Percentiles rank a stretch among this genome's conserved stretches.
Evolutionary conservation across 495 filamentous ascomycete genomes (phyloP).

Genomic region (Penicillium pancosmium): DNA sequence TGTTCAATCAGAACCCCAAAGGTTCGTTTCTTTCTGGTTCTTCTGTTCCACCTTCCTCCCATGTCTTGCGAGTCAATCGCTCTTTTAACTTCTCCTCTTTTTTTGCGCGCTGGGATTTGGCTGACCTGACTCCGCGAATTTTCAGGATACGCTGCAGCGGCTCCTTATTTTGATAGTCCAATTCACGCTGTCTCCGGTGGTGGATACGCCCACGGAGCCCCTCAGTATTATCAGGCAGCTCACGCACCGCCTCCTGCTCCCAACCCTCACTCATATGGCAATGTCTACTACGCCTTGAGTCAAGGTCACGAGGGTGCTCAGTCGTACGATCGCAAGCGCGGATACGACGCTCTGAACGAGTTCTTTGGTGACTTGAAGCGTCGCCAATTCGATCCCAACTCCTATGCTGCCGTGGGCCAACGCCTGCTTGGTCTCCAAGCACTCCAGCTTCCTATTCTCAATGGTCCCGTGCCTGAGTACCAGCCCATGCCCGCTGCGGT

Average conservation of each 20-base stretch:
- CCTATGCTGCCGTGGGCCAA: slow-evolving; percentile 79
- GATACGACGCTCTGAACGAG: slow-evolving; percentile 85
- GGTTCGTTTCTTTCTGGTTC: slow-evolving; percentile 21
- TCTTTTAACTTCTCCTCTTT: background rate
- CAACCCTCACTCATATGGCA: slow-evolving; percentile 62
- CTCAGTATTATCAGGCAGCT: slow-evolving; percentile 62
- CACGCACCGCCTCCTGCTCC: slow-evolving; percentile 53
- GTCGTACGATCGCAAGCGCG: slow-evolving; percentile 72
- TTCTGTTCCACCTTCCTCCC: background rate
- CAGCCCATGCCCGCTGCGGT: slow-evolving; percentile 59
- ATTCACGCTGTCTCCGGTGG: slow-evolving; percentile 43
- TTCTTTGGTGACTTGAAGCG: slow-evolving; percentile 93
- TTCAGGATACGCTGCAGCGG: slow-evolving; percentile 41
- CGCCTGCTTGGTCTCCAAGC: slow-evolving; percentile 74
- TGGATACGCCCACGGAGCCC: slow-evolving; percentile 49
- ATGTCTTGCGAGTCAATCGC: background rate
- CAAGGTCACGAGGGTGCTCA: slow-evolving; percentile 52
- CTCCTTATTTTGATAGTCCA: slow-evolving; percentile 49
- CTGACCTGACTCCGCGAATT: slow-evolving; percentile 5
- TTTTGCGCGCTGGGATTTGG: background rate
- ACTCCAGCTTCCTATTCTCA: slow-evolving; percentile 67
- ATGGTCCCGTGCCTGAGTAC: slow-evolving; percentile 67
- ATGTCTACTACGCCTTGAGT: slow-evolving; percentile 70
- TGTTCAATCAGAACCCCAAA: slow-evolving; percentile 54
- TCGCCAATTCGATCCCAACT: slow-evolving; percentile 80